These are phyloP conservation scores for Wolfiporia cocos DNA, from an alignment of 1,284 basidiomycete genomes.

Conservation along the genomic window DNA sequence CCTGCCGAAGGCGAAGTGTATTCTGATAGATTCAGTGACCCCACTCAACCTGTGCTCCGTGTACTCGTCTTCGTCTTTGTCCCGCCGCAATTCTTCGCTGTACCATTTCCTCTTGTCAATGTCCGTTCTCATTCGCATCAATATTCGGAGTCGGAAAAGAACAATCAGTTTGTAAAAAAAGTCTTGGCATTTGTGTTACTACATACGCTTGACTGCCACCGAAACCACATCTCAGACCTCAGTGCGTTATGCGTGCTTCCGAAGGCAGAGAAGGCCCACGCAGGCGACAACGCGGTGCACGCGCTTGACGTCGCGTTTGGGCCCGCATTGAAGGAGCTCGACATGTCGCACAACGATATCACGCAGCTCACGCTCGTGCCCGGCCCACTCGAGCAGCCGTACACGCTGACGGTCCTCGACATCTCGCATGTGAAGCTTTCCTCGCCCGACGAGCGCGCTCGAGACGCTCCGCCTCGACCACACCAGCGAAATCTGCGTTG, in stretches of 20 bases:
- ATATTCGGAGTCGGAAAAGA: too few relatives aligned
- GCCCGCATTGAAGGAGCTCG: conserved; percentile 52
- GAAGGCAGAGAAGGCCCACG: conserved; percentile 58
- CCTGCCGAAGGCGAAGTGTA: too few relatives aligned
- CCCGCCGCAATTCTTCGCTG: too few relatives aligned
- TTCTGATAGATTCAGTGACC: too few relatives aligned
- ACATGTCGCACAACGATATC: conserved; percentile 77
- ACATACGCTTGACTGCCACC: conserved; percentile 72
- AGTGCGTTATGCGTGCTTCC: conserved; percentile 67
- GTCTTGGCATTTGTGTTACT: too few relatives aligned
- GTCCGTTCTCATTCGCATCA: too few relatives aligned
- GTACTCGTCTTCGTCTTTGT: too few relatives aligned
- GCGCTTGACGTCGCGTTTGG: conserved; percentile 76
- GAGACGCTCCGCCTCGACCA: conserved; percentile 72
- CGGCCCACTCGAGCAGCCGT: conserved; percentile 49
- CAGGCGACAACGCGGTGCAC: conserved; percentile 80
- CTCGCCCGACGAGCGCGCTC: conserved; percentile 73
- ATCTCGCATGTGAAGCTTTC: conserved; percentile 91
- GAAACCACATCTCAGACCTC: conserved; percentile 79
- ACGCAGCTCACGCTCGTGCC: conserved; percentile 72
- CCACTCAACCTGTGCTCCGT: too few relatives aligned
- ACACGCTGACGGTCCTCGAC: conserved; percentile 76
- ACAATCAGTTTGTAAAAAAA: too few relatives aligned
- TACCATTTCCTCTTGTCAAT: too few relatives aligned
- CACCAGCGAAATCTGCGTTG: too few relatives aligned